A percentile compares a stretch with the other conserved stretches of the same genome.
phyloP scores from a whole-genome alignment of 2,329 filamentous ascomycete species.

The Xylaria sp. region DNA sequence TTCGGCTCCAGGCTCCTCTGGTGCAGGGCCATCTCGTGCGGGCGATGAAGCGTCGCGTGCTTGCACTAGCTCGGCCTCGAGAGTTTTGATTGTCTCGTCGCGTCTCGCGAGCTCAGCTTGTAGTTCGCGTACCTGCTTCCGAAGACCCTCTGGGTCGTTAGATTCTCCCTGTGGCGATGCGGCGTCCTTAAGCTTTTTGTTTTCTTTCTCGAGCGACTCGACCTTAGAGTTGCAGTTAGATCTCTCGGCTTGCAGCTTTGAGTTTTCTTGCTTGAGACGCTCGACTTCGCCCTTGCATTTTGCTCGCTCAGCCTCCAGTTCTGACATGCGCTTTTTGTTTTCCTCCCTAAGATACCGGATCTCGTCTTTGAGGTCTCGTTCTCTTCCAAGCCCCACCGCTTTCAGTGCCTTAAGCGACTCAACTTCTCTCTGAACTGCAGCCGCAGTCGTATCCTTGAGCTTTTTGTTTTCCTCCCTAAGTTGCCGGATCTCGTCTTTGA shows the following conservation, averaged over 20 bases:
- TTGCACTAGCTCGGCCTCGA: constrained; percentile 10
- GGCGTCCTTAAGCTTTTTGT: neutral
- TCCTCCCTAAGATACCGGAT: neutral
- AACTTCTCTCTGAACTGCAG: neutral
- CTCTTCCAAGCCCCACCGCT: neutral
- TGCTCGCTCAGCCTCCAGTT: neutral
- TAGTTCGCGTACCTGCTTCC: constrained; percentile 1
- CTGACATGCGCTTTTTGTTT: neutral
- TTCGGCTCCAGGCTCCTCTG: neutral
- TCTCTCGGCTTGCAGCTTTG: neutral
- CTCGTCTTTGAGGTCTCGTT: constrained; percentile 14
- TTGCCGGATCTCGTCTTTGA: constrained; percentile 7
- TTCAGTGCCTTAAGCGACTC: constrained; percentile 5
- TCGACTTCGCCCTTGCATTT: neutral
- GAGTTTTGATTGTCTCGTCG: constrained; percentile 6
- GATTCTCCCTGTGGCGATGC: neutral
- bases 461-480: constrained; percentile 1
- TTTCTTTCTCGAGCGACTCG: constrained; percentile 3
- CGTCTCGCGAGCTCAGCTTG: neutral
- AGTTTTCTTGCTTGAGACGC: constrained; percentile 8
- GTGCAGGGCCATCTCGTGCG: neutral
- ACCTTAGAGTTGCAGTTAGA: neutral
- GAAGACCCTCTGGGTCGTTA: neutral
- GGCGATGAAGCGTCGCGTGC: neutral
- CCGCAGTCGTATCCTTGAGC: neutral